Conservation (phyloP, 2,329 filamentous ascomycete genomes). For the Ramularia collo-cygni region DNA sequence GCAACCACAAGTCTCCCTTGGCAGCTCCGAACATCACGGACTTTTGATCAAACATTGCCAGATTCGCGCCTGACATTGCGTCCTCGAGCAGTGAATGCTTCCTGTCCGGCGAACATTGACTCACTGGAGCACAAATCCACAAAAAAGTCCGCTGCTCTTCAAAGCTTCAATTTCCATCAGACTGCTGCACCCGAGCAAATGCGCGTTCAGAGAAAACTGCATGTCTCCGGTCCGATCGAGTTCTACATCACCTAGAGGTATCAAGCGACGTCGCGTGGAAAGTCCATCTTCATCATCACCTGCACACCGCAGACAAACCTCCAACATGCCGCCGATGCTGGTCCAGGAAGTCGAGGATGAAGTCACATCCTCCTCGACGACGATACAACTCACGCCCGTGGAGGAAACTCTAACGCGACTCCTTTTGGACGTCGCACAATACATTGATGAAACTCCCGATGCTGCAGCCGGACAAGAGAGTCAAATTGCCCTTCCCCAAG, state of each 20-base stretch:
- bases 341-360: constrained; percentile 29
- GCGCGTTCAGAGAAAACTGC: constrained; percentile 14
- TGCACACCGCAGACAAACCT: constrained; percentile 1
- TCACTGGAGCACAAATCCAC: constrained; percentile 10
- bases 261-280: constrained; percentile 25
- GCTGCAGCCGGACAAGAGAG: constrained; percentile 16
- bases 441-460: constrained; percentile 48
- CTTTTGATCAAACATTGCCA: no score
- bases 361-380: constrained; percentile 5
- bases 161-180: constrained; percentile 1
- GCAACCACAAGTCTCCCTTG: no score
- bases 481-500: constrained; percentile 35
- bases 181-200: constrained; percentile 12
- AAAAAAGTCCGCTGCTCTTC: constrained; percentile 1
- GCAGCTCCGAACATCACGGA: no score
- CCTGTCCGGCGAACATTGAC: constrained; percentile 14
- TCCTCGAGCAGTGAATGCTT: constrained; percentile 16
- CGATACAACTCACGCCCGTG: constrained; percentile 56
- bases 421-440: constrained; percentile 72
- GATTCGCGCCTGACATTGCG: no score
- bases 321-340: constrained; percentile 25
- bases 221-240: constrained; percentile 28
- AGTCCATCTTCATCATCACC: constrained; percentile 5
- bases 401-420: constrained; percentile 69
- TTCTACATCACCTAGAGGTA: constrained; percentile 22